Evolutionary conservation across 2,329 filamentous ascomycete species (phyloP).

Genomic region (Curvularia sp.): DNA sequence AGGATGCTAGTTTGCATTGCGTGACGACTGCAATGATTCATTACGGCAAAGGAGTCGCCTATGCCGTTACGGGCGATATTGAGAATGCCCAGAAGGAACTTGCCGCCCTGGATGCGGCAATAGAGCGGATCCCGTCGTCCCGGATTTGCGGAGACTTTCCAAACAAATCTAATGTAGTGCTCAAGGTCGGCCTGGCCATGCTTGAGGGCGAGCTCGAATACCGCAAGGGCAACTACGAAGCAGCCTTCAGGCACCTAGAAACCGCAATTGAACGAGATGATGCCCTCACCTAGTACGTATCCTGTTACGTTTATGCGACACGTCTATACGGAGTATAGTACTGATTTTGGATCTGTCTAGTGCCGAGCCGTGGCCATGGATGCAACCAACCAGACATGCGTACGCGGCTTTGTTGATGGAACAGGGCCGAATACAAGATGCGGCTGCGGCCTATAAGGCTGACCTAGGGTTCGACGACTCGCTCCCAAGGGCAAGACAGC

Average conservation of each 20-base stretch:
- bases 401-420: constrained; percentile 74
- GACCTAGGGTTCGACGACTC: constrained; percentile 56
- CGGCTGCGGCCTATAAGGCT: constrained; percentile 47
- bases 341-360: neutral
- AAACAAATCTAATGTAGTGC: constrained; percentile 68
- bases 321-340: too few relatives aligned
- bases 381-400: constrained; percentile 75
- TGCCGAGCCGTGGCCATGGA: constrained; percentile 81
- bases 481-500: constrained; percentile 68
- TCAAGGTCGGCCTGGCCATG: constrained; percentile 68
- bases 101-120: constrained; percentile 59
- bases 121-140: constrained; percentile 61
- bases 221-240: constrained; percentile 63
- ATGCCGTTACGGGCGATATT: constrained; percentile 64
- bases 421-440: constrained; percentile 59
- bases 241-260: constrained; percentile 66
- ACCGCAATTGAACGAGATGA: constrained; percentile 67
- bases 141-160: constrained; percentile 70
- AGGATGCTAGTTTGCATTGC: constrained; percentile 68
- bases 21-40: constrained; percentile 71
- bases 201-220: constrained; percentile 77
- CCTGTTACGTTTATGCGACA: neutral
- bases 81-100: constrained; percentile 62
- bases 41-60: constrained; percentile 73
- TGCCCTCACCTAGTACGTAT: constrained; percentile 61